Evolutionary conservation across 257 asterid species (phyloP), one percentile per base, ranked within the genome.

Genomic region (Scutellaria barbata): DNA sequence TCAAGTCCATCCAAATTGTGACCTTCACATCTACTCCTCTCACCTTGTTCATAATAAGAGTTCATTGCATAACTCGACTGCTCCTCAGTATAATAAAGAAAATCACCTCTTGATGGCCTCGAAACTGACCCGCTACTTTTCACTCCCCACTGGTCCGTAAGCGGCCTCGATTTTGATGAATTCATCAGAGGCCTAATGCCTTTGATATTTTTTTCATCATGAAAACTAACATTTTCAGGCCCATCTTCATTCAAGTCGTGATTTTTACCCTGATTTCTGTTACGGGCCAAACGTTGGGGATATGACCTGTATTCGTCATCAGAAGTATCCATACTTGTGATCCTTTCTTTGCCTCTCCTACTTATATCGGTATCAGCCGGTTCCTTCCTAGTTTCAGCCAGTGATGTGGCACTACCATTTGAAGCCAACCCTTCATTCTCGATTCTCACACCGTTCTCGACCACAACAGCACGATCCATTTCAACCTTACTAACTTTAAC

Each of bases 1-100:
- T 81, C 82, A 48, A 74, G 47, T 74, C 92, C 86, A 47, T 84
- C 87, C 63, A 77, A 57, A 63, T 70, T 81, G 76, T 60, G 82
- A 68, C 84, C 85, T n/a, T 40, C 80, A 76, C 82, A 82, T 65
- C 84, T 73, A 76, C 67, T 58, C 43, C 78, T 80, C 73, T 76
- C 85, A 42, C 77, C 89, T 68, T 80, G 87, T 60, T 74, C 85
- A 55, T 88, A 79, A 71, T 82, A 83, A 52, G 88, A 72, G 68
- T 81, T 77, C 65, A 40, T 63, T 20, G 66, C 87, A 74, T 83
- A 78, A 73, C 79, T 85, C 0, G 92, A 87, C 68, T 90, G 84
- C 75, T 95, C 92, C 68, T 82, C 95, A 8, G 82, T 86, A 13
- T 75, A 84, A 74, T 83, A 80, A 5, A 51, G 81, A 71, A 71